Evolutionary conservation across 140 eudicot genomes (phyloP), one percentile per base, ranked within the genome.

Genomic region (Cichorium intybus): DNA sequence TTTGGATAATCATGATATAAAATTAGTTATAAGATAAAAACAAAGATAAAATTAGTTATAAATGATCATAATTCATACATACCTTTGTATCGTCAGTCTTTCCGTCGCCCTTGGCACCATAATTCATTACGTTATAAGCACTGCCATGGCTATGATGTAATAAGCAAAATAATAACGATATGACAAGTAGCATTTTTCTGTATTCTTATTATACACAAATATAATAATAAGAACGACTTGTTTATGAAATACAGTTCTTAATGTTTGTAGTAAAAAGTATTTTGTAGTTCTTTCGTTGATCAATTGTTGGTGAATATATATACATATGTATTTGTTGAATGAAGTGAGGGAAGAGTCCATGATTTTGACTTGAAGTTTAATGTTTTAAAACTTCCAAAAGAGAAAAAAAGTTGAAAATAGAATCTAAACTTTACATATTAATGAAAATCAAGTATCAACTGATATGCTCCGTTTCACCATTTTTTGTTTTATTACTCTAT

Each of bases 51-150:
- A 10, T 7, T 15, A 37, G 47, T 47, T 16, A n/a, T 49, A 31
- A 23, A n/a, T 17, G 7, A 60, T 21, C 37, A 24, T 10, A 60
- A 4, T 49, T 21, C 37, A 24, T 10, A 60, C 43, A 22, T 60
- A 75, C 80, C 58, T 39, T 22, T 17, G 80, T 68, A 61, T 75
- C 75, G 3, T 68, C 80, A 16, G 59, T 60, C 21, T 5, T n/a
- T 7, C 80, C 80, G 43, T 75, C 70, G 10, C 80, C 80, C 10
- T 15, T 60, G 24, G 80, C 80, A 15, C 70, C 80, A 51, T 68
- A 75, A 3, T 75, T 52, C 80, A 75, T 68, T 27, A 75, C 24
- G 10, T 75, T 51, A 5, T 68, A 75, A 41, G 39, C 8, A 22
- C 35, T 60, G 9, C 70, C 27, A 0, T 16, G 54, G 16, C 64